Conservation (phyloP, 768 basidiomycete genomes). For the Mycena chlorophos region DNA sequence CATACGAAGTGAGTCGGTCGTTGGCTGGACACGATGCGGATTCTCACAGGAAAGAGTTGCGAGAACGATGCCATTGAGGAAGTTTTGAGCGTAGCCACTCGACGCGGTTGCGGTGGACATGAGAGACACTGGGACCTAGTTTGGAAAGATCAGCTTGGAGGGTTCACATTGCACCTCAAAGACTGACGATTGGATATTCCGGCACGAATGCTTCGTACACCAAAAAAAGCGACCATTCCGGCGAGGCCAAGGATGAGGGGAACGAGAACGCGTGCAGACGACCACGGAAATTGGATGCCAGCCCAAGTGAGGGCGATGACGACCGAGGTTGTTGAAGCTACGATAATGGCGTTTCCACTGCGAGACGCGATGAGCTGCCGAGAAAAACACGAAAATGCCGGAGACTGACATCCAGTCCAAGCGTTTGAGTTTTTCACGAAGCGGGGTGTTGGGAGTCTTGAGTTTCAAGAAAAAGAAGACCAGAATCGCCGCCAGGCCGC, state of each 20-base stretch:
- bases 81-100: background rate
- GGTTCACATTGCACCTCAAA: conserved; percentile 19
- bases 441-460: conserved; percentile 31
- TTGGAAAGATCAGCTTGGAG: background rate
- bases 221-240: conserved; percentile 39
- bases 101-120: background rate
- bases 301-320: conserved; percentile 50
- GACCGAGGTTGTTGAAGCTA: conserved; percentile 33
- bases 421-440: conserved; percentile 35
- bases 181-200: conserved; percentile 29
- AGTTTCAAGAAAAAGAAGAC: background rate
- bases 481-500: background rate
- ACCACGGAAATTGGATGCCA: conserved; percentile 45
- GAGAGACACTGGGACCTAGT: background rate
- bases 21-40: background rate
- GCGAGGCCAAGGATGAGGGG: conserved; percentile 44
- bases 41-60: background rate
- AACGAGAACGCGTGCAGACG: conserved; percentile 38
- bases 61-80: background rate
- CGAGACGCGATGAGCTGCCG: background rate
- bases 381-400: background rate
- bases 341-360: conserved; percentile 44
- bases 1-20: background rate
- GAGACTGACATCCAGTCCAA: conserved; percentile 46
- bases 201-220: conserved; percentile 38